These are phyloP conservation scores for Ilyonectria sp. DNA, from an alignment of 2,329 filamentous ascomycete species.

Conservation along the genomic window DNA sequence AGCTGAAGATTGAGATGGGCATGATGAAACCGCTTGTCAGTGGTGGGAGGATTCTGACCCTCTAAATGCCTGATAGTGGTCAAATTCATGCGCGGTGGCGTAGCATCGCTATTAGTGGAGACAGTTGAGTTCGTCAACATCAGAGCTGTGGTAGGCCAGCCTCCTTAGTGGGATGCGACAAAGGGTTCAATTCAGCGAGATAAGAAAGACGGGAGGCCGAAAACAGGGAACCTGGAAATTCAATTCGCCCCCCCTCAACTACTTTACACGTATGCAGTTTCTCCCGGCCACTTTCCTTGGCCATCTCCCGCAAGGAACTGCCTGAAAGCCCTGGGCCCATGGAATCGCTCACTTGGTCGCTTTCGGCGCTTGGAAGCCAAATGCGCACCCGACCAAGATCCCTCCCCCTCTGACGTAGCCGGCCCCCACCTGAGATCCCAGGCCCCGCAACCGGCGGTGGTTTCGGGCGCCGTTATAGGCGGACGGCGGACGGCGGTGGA, in stretches of 20 bases:
- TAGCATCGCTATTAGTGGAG: conserved; percentile 2
- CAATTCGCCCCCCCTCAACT: neutral
- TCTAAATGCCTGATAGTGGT: conserved; percentile 17
- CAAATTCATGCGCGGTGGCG: conserved; percentile 14
- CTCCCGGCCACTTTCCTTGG: neutral
- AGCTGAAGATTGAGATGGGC: neutral
- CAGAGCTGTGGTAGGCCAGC: neutral
- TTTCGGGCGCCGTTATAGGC: conserved; percentile 41
- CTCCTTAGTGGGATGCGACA: neutral
- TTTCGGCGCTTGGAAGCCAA: conserved; percentile 18
- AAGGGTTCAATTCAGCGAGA: neutral
- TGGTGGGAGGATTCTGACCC: neutral
- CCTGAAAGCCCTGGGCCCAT: neutral
- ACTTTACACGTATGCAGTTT: neutral
- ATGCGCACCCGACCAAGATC: neutral
- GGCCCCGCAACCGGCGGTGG: conserved; percentile 34
- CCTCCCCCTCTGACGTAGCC: conserved; percentile 41
- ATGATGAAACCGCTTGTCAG: neutral
- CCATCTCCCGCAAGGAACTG: neutral
- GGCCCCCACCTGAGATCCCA: conserved; percentile 35
- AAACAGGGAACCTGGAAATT: neutral
- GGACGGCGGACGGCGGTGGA: conserved; percentile 21
- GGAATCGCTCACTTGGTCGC: conserved; percentile 5
- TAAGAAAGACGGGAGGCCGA: neutral
- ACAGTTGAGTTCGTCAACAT: neutral